Conservation (phyloP, 2,329 filamentous ascomycete species). For the Beauveria varroae region DNA sequence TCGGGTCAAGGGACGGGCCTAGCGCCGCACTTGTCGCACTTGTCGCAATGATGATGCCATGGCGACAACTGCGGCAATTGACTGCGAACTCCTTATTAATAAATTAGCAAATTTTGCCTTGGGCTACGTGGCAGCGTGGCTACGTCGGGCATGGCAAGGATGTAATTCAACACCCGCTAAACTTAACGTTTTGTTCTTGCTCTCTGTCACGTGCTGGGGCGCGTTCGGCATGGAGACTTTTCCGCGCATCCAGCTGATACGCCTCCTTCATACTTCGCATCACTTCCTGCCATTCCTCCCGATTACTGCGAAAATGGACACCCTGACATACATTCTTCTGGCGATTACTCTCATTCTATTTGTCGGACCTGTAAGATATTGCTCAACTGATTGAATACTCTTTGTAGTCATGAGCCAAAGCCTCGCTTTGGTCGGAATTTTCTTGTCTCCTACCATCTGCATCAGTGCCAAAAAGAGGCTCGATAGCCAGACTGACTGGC, state of each 20-base stretch:
- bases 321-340: background rate
- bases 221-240: background rate
- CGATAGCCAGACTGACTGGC: background rate
- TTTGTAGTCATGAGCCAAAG: background rate
- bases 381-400: background rate
- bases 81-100: no score
- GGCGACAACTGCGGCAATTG: no score
- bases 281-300: background rate
- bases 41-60: no score
- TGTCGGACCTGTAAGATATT: background rate
- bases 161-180: no score
- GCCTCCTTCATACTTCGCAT: background rate
- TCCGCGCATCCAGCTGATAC: background rate
- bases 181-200: no score
- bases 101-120: no score
- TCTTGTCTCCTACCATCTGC: background rate
- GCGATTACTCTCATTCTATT: background rate
- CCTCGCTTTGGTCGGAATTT: background rate
- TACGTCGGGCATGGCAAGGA: no score
- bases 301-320: background rate
- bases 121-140: no score
- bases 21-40: no score
- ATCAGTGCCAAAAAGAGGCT: background rate
- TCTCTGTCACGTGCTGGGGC: background rate
- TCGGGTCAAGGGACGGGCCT: no score